Evolutionary conservation across 345 rosid genomes (phyloP), one percentile per base, ranked within the genome.

Genomic region (Populus alba): DNA sequence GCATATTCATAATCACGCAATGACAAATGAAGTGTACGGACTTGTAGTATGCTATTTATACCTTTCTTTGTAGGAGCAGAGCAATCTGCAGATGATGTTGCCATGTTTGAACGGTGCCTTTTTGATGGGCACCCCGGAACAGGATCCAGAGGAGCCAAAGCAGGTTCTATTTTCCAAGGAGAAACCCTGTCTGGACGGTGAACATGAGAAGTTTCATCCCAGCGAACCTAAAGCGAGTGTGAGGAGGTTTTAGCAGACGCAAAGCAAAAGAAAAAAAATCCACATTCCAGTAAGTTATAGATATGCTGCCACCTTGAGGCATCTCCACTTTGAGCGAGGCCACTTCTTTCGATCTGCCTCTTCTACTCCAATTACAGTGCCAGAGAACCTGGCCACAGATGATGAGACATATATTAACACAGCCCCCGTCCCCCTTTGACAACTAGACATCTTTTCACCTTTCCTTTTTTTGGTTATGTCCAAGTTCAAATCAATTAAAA

Each of bases 131-230:
- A 80, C 81, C 86, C 75, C 17, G 93, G 90, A 79, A 89, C 88
- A 35, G 90, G 90, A 81, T 83, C 89, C 55, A 91, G 79, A 77
- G 95, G 95, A 79, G 98, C 86, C 80, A 91, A 53, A 55, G 94
- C 91, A 81, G 97, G 95, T 78, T 94, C 97, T 79, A 94, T 82
- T 80, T 91, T 90, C 98, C 97, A 92, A 7, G 95, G 95, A 41
- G 98, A 94, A 67, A 94, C 98, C 83, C 94, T 86, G 17, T 91
- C 95, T n/a, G 95, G 98, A 62, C 93, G 91, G 67, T 89, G 87
- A 68, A 94, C 85, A 55, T 83, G 74, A 57, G 94, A 87, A 76
- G 87, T 89, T 81, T 91, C 97, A 80, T 94, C 98, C 98, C 98
- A 94, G 62, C 90, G 86, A 78, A 94, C 98, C 98, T 94, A 75